These are phyloP conservation scores for Seiridium unicorne DNA, from an alignment of 2,329 filamentous ascomycete genomes.

Conservation along the genomic window DNA sequence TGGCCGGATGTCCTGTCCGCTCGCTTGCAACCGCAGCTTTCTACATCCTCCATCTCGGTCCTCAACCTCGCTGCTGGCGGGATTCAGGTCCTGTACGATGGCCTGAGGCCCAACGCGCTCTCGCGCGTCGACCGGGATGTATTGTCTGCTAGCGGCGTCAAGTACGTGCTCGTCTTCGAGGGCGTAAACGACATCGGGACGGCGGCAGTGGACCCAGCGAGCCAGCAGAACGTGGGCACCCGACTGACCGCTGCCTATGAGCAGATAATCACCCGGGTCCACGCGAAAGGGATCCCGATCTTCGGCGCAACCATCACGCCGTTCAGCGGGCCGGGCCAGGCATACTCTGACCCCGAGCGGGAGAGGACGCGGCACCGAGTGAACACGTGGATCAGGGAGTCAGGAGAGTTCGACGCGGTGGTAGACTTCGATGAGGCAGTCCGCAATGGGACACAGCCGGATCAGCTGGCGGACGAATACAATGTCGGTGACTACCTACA, in stretches of 20 bases:
- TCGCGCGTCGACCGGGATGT: slow-evolving; percentile 60
- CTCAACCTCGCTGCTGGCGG: slow-evolving; percentile 64
- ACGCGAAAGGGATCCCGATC: slow-evolving; percentile 49
- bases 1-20: slow-evolving; percentile 42
- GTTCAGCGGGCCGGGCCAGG: slow-evolving; percentile 47
- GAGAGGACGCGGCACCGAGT: slow-evolving; percentile 53
- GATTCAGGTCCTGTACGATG: slow-evolving; percentile 58
- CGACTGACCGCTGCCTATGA: slow-evolving; percentile 51
- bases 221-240: slow-evolving; percentile 45
- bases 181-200: slow-evolving; percentile 65
- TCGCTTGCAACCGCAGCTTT: slow-evolving; percentile 37
- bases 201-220: slow-evolving; percentile 35
- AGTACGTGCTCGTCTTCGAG: slow-evolving; percentile 58
- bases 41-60: slow-evolving; percentile 42
- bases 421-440: slow-evolving; percentile 60
- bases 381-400: slow-evolving; percentile 57
- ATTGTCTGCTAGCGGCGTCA: slow-evolving; percentile 51
- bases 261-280: slow-evolving; percentile 54
- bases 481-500: slow-evolving; percentile 62
- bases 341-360: slow-evolving; percentile 48
- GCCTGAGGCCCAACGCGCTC: slow-evolving; percentile 57
- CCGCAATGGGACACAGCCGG: slow-evolving; percentile 39
- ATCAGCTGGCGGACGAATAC: slow-evolving; percentile 39
- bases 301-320: slow-evolving; percentile 61
- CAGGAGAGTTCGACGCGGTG: slow-evolving; percentile 56